phyloP scores from a whole-genome alignment of 169 alveolate species.

The Plasmodium cynomolgi region DNA sequence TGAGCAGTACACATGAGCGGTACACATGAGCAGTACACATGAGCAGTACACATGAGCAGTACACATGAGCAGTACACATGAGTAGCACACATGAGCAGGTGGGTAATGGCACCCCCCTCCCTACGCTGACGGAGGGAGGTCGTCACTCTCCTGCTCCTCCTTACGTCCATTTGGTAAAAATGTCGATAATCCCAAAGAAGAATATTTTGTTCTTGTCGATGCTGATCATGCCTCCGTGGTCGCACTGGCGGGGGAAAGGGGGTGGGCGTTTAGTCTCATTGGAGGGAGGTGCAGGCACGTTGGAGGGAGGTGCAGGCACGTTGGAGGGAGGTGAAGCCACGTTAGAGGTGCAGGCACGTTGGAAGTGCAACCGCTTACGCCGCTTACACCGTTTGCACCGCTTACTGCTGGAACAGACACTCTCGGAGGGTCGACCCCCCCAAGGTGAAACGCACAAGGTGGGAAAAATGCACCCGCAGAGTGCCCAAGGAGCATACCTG shows the following conservation, averaged over 20 bases:
- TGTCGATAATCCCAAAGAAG: slow-evolving; percentile 83
- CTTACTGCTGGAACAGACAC: too few species aligned
- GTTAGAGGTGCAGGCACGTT: background rate
- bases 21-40: background rate
- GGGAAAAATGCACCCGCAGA: background rate
- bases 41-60: background rate
- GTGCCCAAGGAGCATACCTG: background rate
- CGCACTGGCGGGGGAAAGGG: slow-evolving; percentile 15
- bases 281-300: background rate
- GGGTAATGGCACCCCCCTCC: background rate
- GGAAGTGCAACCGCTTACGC: background rate
- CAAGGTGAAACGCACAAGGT: background rate
- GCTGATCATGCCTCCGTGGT: slow-evolving; percentile 65
- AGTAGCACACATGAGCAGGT: background rate
- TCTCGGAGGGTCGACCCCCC: too few species aligned
- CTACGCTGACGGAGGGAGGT: background rate
- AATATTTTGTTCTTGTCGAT: slow-evolving; percentile 71
- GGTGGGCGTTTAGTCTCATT: background rate
- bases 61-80: background rate
- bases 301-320: background rate
- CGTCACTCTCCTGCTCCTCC: background rate
- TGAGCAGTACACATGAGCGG: background rate
- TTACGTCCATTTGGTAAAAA: slow-evolving; percentile 81
- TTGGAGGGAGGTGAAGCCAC: background rate
- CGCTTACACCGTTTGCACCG: background rate